phyloP scores from a whole-genome alignment of 1,284 basidiomycete species.

The Bjerkandera adusta region DNA sequence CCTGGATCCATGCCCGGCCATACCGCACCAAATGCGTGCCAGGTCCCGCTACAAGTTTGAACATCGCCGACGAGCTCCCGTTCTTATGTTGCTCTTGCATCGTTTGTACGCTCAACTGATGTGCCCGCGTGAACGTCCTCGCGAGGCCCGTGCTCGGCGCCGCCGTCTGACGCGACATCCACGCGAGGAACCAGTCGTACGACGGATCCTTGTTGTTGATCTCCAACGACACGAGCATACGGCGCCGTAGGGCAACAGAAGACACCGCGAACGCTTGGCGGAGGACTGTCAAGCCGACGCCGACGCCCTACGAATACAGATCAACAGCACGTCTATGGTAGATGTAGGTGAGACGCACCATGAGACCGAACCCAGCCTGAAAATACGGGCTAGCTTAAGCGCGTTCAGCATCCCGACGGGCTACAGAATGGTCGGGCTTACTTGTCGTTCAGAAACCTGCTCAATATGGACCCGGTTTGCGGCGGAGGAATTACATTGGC shows the following conservation, averaged over 20 bases:
- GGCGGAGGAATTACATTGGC: no score
- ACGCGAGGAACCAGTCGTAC: conserved; percentile 96
- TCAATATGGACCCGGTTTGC: conserved; percentile 4
- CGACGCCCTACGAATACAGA: conserved; percentile 70
- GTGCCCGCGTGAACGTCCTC: conserved; percentile 64
- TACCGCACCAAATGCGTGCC: conserved; percentile 95
- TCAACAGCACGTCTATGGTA: conserved; percentile 1
- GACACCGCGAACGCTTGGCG: conserved; percentile 72
- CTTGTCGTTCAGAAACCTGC: conserved; percentile 14
- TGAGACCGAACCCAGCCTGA: conserved; percentile 93
- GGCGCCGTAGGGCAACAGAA: conserved; percentile 76
- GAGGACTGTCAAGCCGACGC: conserved; percentile 76
- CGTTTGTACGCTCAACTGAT: conserved; percentile 96
- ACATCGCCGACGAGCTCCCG: conserved; percentile 83
- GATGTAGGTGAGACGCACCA: conserved; percentile 53
- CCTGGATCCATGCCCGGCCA: conserved; percentile 93
- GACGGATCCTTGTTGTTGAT: conserved; percentile 95
- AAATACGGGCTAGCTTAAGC: conserved; percentile 79
- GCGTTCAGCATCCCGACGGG: conserved; percentile 3
- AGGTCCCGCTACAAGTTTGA: conserved; percentile 93
- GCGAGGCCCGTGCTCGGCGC: conserved; percentile 32
- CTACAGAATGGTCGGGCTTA: background rate
- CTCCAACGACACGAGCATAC: conserved; percentile 93
- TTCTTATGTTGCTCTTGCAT: conserved; percentile 85
- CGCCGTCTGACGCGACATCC: conserved; percentile 81